Conservation (phyloP, 208 protist species). For the Wallacemonas sp. region DNA sequence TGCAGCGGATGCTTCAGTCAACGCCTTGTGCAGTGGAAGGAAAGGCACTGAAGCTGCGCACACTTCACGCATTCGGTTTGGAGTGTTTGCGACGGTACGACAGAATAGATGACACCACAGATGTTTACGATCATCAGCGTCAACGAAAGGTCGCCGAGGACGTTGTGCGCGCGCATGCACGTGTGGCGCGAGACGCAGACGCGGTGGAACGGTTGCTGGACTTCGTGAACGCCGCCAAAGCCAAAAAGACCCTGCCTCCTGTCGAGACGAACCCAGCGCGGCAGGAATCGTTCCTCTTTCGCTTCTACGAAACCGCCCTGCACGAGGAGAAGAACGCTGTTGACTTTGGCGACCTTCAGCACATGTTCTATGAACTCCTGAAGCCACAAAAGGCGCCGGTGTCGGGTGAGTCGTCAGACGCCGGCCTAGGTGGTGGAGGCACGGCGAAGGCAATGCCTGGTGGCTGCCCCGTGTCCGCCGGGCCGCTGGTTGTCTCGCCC, state of each 20-base stretch:
- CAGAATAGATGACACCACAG: conserved; percentile 31
- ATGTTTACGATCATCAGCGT: conserved; percentile 55
- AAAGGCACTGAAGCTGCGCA: conserved; percentile 69
- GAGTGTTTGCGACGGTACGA: conserved; percentile 77
- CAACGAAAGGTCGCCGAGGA: conserved; percentile 50
- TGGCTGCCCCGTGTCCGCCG: too few relatives aligned
- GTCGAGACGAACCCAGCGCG: conserved; percentile 44
- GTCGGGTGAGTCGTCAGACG: background rate
- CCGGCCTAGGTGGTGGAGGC: background rate
- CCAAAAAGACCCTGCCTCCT: conserved; percentile 40
- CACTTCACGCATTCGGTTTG: conserved; percentile 82
- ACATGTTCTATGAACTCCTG: conserved; percentile 69
- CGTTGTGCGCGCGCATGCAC: conserved; percentile 60
- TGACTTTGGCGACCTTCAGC: conserved; percentile 87
- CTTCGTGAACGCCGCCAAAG: conserved; percentile 68
- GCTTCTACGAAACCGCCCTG: conserved; percentile 60
- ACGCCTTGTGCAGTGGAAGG: conserved; percentile 11
- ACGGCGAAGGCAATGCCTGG: background rate
- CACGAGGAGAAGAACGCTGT: conserved; percentile 68
- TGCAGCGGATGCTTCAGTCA: conserved; percentile 36
- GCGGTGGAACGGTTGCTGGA: conserved; percentile 57
- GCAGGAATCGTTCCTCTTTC: conserved; percentile 69
- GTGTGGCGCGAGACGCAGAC: conserved; percentile 33
- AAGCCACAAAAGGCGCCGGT: conserved; percentile 15
- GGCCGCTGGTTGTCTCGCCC: conserved; percentile 17